phyloP scores from a whole-genome alignment of 2,329 filamentous ascomycete species.

The Exophiala sp. region DNA sequence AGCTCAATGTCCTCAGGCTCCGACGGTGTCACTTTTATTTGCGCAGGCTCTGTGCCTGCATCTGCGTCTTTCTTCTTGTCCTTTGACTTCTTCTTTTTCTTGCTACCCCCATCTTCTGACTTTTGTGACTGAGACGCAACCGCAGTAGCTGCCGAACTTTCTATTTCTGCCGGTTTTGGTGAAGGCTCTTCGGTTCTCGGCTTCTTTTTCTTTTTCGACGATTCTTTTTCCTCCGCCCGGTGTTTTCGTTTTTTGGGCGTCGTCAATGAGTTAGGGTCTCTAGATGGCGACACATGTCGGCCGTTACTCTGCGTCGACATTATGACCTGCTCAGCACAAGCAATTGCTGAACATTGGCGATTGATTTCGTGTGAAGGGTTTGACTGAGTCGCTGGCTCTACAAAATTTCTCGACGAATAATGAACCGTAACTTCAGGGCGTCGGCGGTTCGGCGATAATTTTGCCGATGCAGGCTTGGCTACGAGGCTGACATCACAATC shows the following conservation, averaged over 20 bases:
- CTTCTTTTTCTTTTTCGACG: conserved; percentile 22
- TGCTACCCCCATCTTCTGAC: conserved; percentile 3
- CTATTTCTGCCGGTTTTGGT: background rate
- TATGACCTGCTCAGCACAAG: background rate
- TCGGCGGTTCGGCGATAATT: background rate
- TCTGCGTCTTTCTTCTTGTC: conserved; percentile 1
- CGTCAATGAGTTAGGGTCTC: conserved; percentile 2
- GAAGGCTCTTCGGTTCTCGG: conserved; percentile 7
- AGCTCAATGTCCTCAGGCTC: conserved; percentile 18
- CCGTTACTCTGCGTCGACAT: conserved; percentile 14
- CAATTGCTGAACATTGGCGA: too few species aligned
- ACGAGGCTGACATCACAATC: background rate
- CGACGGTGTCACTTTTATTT: conserved; percentile 2
- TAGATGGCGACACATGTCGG: conserved; percentile 2
- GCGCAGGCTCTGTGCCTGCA: background rate
- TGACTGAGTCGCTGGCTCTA: background rate
- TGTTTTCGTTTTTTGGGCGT: conserved; percentile 25
- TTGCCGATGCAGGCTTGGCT: background rate
- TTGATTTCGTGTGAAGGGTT: too few species aligned
- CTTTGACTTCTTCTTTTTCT: conserved; percentile 23
- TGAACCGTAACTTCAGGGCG: background rate
- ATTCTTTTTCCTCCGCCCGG: conserved; percentile 17
- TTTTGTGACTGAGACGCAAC: background rate
- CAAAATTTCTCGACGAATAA: background rate
- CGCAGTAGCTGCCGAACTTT: background rate